Base-by-base conservation (phyloP, 192 early-diverging fungal species). In the Backusella westeae region DNA sequence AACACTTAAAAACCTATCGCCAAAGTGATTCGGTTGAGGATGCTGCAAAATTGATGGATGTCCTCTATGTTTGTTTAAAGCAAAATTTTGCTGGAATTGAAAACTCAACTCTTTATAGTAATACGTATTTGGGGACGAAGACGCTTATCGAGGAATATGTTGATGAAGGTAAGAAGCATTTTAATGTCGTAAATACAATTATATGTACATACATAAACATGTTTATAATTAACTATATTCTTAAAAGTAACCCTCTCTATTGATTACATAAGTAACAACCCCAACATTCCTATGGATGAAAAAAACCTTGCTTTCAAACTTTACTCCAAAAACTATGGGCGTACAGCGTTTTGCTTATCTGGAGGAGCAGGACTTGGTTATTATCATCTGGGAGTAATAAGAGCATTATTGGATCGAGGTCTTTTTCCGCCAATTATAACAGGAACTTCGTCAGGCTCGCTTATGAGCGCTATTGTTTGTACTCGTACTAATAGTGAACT, bases 401-500 rank as follows among this genome's bases (percentile, higher is more conserved):
- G 90, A 35, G 89, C 94, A 0, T 77, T 96, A 59, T 88, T 93
- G 69, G 89, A 94, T 56, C 80, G 89, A 36, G 80, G 84, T 21
- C 53, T 93, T 34, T 81, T 96, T 23, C 94, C 94, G 3, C 81
- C 86, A 1, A 90, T 96, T n/a, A 89, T 96, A 68, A 93, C 92
- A 9, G 94, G 94, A 4, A 94, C 94, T n/a, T 89, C 86, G 65
- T 91, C 92, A 36, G 87, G 87, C 32, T 82, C 85, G 8, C 74
- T 88, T 41, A 75, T 91, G 74, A 89, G 92, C 59, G 93, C 93
- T 6, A 39, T 94, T 36, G 78, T 91, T 15, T 89, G 93, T 78
- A 83, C 82, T 35, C 85, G 92, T n/a, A 96, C 93, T 0, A 91
- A 94, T 70, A 84, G 84, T 17, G 87, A 89, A 67, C 73, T 89